Evolutionary conservation across 768 basidiomycete species (phyloP).

Genomic region (Mrakia blollopis): DNA sequence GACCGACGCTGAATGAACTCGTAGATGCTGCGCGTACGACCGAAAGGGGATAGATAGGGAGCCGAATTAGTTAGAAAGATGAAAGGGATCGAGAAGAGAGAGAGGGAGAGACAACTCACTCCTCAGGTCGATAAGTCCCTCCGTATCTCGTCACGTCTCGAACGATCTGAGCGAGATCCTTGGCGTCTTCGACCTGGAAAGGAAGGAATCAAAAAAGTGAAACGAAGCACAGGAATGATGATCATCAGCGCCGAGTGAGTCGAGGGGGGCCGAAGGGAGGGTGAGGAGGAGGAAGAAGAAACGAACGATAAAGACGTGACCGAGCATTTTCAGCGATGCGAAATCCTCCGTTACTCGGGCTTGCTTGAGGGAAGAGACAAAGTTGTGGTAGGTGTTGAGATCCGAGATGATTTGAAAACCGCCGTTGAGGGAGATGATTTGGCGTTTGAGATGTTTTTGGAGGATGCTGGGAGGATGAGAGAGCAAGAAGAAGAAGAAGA

Average conservation of each 20-base stretch:
- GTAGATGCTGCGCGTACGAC: conserved; percentile 88
- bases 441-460: conserved; percentile 93
- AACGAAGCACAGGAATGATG: too few species aligned
- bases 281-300: conserved; percentile 45
- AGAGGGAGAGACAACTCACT: conserved; percentile 44
- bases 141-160: conserved; percentile 93
- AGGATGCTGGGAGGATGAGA: conserved; percentile 68
- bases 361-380: conserved; percentile 80
- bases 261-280: background rate
- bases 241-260: background rate
- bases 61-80: background rate
- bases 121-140: conserved; percentile 90
- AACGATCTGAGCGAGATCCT: conserved; percentile 92
- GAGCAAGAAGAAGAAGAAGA: background rate
- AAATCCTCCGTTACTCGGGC: conserved; percentile 79
- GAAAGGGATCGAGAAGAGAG: background rate
- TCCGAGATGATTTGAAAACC: conserved; percentile 96
- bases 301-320: conserved; percentile 78
- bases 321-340: conserved; percentile 91
- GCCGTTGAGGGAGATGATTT: conserved; percentile 89
- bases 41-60: background rate
- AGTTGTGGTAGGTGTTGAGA: conserved; percentile 85
- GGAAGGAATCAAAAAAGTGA: background rate
- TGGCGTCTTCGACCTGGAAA: conserved; percentile 60
- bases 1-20: conserved; percentile 91